Percentiles rank a stretch among this genome's conserved stretches.
Conservation (phyloP, 768 basidiomycete genomes). For the Nevesoporus exiguus region DNA sequence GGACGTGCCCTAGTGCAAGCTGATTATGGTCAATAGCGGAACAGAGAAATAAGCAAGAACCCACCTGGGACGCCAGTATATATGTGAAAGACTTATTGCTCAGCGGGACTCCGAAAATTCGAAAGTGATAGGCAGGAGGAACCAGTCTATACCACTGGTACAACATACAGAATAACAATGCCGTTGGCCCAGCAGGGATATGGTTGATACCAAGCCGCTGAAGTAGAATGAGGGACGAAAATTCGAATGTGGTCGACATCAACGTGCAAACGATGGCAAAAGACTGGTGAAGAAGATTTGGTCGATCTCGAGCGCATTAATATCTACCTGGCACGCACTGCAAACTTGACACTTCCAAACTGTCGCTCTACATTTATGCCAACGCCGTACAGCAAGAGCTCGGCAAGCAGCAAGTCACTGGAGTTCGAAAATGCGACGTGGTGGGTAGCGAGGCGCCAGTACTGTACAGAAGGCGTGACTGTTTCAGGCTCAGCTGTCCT, state of each 20-base stretch:
- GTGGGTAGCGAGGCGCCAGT: conserved; percentile 77
- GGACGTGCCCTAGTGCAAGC: conserved; percentile 67
- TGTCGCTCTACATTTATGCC: conserved; percentile 74
- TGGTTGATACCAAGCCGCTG: conserved; percentile 67
- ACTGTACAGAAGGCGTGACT: conserved; percentile 45
- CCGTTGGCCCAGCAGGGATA: conserved; percentile 73
- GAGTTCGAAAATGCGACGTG: conserved; percentile 80
- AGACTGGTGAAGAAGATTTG: conserved; percentile 48
- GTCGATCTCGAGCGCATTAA: not conserved
- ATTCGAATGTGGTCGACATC: conserved; percentile 65
- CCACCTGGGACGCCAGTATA: conserved; percentile 68
- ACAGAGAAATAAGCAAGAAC: conserved; percentile 11
- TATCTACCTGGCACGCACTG: conserved; percentile 46
- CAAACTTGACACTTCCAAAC: conserved; percentile 86
- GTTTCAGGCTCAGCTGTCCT: conserved; percentile 33
- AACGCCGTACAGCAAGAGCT: conserved; percentile 69
- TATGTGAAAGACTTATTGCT: conserved; percentile 78
- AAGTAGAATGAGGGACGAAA: conserved; percentile 60
- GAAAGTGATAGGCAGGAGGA: conserved; percentile 71
- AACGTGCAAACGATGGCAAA: conserved; percentile 68
- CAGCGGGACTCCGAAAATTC: conserved; percentile 68
- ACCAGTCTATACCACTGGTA: conserved; percentile 82
- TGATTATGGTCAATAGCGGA: conserved; percentile 29
- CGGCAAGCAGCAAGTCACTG: conserved; percentile 76
- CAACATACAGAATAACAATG: conserved; percentile 72